A percentile compares a stretch with the other conserved stretches of the same genome.
Evolutionary conservation across 805 yeast genomes (phyloP).

Genomic region (Saturnispora serradocipensis): DNA sequence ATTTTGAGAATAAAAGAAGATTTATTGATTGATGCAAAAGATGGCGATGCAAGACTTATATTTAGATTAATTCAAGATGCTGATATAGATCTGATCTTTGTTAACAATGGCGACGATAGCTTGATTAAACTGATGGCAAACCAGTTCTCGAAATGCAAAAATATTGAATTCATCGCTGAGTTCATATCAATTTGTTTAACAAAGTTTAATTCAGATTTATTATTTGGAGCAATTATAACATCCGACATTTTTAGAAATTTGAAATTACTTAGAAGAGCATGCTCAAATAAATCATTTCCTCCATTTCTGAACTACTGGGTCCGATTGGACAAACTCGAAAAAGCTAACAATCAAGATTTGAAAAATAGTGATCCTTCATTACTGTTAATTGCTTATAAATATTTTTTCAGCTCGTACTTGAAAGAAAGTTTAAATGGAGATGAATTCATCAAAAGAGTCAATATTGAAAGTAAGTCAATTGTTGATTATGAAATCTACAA

Average conservation of each 20-base stretch:
- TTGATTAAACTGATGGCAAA: conserved; percentile 4
- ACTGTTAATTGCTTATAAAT: background rate
- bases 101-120: background rate
- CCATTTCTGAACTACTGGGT: conserved; percentile 7
- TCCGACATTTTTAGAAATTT: conserved; percentile 6
- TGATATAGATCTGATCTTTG: conserved; percentile 9
- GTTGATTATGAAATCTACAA: conserved; percentile 1
- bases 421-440: conserved; percentile 4
- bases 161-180: conserved; percentile 1
- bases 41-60: conserved; percentile 3
- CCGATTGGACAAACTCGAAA: conserved; percentile 1
- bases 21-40: background rate
- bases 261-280: background rate
- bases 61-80: conserved; percentile 10
- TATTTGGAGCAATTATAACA: conserved; percentile 6
- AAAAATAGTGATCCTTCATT: background rate
- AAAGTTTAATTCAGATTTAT: conserved; percentile 6
- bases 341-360: background rate
- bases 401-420: conserved; percentile 6
- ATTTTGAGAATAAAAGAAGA: background rate
- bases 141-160: background rate
- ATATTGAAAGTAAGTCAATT: background rate
- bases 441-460: conserved; percentile 3
- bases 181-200: conserved; percentile 6
- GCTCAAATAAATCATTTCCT: background rate